Base-by-base conservation (phyloP, 179 eudicot genomes). In the Monotropa hypopitys region DNA sequence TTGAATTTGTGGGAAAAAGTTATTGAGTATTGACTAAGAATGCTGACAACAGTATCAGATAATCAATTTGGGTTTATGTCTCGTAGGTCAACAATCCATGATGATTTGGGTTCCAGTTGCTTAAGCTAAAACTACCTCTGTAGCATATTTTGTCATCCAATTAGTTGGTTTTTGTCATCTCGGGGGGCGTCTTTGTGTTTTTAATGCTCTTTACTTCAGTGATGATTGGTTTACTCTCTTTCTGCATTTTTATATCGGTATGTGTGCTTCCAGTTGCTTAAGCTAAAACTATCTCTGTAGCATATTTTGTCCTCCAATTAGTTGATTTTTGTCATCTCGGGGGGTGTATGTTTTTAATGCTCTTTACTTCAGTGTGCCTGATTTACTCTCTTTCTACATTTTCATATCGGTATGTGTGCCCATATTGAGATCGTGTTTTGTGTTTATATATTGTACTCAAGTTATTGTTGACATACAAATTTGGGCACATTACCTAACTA, bases 41-140 rank as follows among this genome's bases (percentile, higher is more conserved):
- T n/a, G n/a, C n/a, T n/a, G n/a, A n/a, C n/a, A n/a, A n/a, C n/a
- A n/a, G n/a, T n/a, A n/a, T n/a, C n/a, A n/a, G n/a, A n/a, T n/a
- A n/a, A n/a, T n/a, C n/a, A n/a, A n/a, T n/a, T n/a, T n/a, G n/a
- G n/a, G n/a, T n/a, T n/a, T n/a, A n/a, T n/a, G n/a, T n/a, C n/a
- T n/a, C n/a, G n/a, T n/a, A n/a, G n/a, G n/a, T n/a, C n/a, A n/a
- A n/a, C n/a, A n/a, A 65, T 35, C 73, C 1, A 49, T 45, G 35
- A 59, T 59, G 77, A 28, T 72, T 46, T 40, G 13, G n/a, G 46
- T 76, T 49, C 42, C 47, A 66, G 62, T 46, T 30, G 59, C 62
- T 30, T 65, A 33, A 40, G 45, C 23, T 65, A 10, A 42, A 76
- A 65, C 23, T 43, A 28, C 70, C 59, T 26, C 46, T 69, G 5